Evolutionary conservation across 176 grass and related monocot species (phyloP).

Genomic region (Hyparrhenia diplandra): DNA sequence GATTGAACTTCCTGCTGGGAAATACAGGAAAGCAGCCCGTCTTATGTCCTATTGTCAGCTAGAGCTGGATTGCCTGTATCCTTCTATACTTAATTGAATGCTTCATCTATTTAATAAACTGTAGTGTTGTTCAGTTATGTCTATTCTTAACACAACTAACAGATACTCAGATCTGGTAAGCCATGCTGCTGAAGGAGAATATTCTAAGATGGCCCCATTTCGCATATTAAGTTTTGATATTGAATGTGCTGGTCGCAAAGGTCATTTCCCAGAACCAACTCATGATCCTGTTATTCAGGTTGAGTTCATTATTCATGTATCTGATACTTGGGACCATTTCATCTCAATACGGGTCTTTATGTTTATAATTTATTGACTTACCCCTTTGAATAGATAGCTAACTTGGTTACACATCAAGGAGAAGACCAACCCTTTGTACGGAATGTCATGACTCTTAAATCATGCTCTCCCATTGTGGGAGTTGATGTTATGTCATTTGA

Average conservation of each 20-base stretch:
- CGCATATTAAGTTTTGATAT: constrained; percentile 98
- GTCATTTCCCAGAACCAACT: constrained; percentile 93
- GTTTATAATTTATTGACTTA: constrained; percentile 22
- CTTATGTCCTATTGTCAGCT: constrained; percentile 82
- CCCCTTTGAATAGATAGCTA: constrained; percentile 77
- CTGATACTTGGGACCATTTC: constrained; percentile 1
- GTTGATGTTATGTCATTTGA: constrained; percentile 98
- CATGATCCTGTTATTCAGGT: constrained; percentile 99
- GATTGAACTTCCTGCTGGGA: constrained; percentile 85
- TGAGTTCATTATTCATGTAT: constrained; percentile 30
- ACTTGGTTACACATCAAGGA: constrained; percentile 93
- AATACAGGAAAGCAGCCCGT: constrained; percentile 74
- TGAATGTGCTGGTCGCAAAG: constrained; percentile 95
- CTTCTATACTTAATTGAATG: constrained; percentile 30
- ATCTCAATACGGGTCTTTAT: constrained; percentile 11
- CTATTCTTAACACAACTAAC: constrained; percentile 38
- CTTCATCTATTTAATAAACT: constrained; percentile 17
- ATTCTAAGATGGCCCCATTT: constrained; percentile 95
- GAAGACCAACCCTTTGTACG: constrained; percentile 72
- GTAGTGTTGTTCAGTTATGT: not conserved
- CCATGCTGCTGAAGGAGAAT: constrained; percentile 73
- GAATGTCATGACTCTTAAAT: constrained; percentile 98
- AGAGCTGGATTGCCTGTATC: constrained; percentile 91
- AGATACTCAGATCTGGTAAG: constrained; percentile 91
- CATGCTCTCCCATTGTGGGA: constrained; percentile 88